Conservation (phyloP, 2,329 filamentous ascomycete genomes). For the Trichoderma koningii region DNA sequence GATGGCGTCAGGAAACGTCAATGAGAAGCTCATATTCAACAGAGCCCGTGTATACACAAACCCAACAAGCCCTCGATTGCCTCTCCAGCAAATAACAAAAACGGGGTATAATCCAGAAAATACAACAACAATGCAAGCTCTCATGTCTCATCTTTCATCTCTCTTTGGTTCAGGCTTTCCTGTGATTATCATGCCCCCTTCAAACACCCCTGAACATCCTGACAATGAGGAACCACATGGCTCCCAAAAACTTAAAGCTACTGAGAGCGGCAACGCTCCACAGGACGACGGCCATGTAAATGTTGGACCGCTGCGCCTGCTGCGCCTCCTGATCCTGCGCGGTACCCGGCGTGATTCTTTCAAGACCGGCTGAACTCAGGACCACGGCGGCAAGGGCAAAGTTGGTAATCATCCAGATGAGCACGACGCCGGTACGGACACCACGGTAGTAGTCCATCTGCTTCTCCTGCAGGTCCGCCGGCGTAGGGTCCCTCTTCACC, state of each 20-base stretch:
- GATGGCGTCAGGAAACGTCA: too few species aligned
- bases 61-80: too few species aligned
- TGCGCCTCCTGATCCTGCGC: constrained; percentile 44
- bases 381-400: constrained; percentile 85
- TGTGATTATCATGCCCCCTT: not conserved
- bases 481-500: constrained; percentile 63
- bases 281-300: constrained; percentile 84
- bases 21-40: too few species aligned
- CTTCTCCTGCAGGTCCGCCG: constrained; percentile 66
- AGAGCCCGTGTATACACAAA: too few species aligned
- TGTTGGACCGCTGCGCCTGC: constrained; percentile 62
- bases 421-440: constrained; percentile 86
- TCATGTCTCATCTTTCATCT: not conserved
- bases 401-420: constrained; percentile 97
- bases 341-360: constrained; percentile 59
- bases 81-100: constrained; percentile 10
- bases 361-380: constrained; percentile 79
- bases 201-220: constrained; percentile 77
- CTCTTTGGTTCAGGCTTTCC: not conserved
- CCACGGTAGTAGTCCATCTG: constrained; percentile 99
- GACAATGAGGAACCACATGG: constrained; percentile 89
- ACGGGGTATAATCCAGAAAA: constrained; percentile 30
- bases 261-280: constrained; percentile 87
- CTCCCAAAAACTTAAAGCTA: constrained; percentile 83
- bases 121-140: constrained; percentile 19